Evolutionary conservation across 1,284 basidiomycete species (phyloP).

Genomic region (Paramarasmius palmivorus): DNA sequence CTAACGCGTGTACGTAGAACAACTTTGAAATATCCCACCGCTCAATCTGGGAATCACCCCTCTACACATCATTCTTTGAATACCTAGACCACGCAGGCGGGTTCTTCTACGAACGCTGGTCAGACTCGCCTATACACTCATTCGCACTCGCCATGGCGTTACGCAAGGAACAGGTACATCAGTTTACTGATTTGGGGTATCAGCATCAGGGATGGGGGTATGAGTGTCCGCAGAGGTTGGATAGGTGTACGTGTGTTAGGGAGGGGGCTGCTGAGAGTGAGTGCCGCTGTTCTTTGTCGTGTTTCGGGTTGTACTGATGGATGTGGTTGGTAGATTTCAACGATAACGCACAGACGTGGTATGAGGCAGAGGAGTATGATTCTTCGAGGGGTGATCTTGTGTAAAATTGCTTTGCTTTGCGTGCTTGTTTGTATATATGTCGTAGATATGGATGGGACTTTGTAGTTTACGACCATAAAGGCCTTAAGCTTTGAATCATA

Average conservation of each 20-base stretch:
- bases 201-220: slow-evolving; percentile 23
- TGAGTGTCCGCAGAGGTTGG: slow-evolving; percentile 16
- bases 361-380: neutral
- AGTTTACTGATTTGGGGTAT: slow-evolving; percentile 27
- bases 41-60: slow-evolving; percentile 24
- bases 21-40: slow-evolving; percentile 31
- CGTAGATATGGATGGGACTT: no score
- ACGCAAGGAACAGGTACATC: slow-evolving; percentile 28
- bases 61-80: slow-evolving; percentile 28
- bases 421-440: no score
- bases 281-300: neutral
- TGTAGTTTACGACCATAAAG: no score
- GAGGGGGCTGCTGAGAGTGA: slow-evolving; percentile 15
- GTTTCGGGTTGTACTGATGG: neutral
- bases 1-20: slow-evolving; percentile 17
- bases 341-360: slow-evolving; percentile 4
- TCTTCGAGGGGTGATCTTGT: no score
- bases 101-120: slow-evolving; percentile 32
- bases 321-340: neutral
- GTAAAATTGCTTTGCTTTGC: no score
- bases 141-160: slow-evolving; percentile 28
- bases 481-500: no score
- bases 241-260: slow-evolving; percentile 19
- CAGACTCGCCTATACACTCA: slow-evolving; percentile 29
- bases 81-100: slow-evolving; percentile 25